Evolutionary conservation across 192 early-diverging fungal species (phyloP), one percentile per base, ranked within the genome.

Genomic region (Linnemannia elongata): DNA sequence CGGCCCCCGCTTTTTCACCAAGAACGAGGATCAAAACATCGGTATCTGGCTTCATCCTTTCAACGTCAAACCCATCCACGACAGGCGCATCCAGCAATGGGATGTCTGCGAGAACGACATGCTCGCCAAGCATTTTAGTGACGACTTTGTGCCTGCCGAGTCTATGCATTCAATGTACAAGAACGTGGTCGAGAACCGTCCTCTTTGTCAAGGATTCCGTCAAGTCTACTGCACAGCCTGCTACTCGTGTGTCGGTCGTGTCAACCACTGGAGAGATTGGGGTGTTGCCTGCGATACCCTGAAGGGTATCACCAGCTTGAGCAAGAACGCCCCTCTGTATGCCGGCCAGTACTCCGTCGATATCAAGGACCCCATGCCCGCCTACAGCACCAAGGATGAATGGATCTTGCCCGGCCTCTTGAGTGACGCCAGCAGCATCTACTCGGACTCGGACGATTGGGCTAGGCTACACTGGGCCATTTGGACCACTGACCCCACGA

Each of bases 101-200:
- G 90, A 93, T 77, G 92, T 91, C 20, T 93, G 92, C 69, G 92
- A 93, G 70, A 87, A 93, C 60, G 92, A 93, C 68, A 91, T 93
- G 92, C 91, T 93, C 80, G 92, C 90, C 17, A 93, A 93, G 57
- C 92, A 91, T 75, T 93, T 93, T 71, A 89, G 88, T 68, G 91
- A 91, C 47, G 47, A 73, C 38, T 91, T 87, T 69, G 72, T 70
- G 6, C 79, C 79, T 41, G 77, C 80, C 33, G 89, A 89, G 45
- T 89, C 89, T 6, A 93, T 93, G 92, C 82, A 91, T 49, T 89
- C 90, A 18, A 93, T 93, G 90, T 87, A 91, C 42, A 87, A 88
- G 35, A 93, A 93, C 76, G 54, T 93, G 17, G 45, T 77, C 3
- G 88, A 89, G 66, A 75, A 80, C 35, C 82, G 88, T 4, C 79